These are phyloP conservation scores for Penicillium waksmanii DNA, from an alignment of 495 filamentous ascomycete genomes.

Conservation along the genomic window DNA sequence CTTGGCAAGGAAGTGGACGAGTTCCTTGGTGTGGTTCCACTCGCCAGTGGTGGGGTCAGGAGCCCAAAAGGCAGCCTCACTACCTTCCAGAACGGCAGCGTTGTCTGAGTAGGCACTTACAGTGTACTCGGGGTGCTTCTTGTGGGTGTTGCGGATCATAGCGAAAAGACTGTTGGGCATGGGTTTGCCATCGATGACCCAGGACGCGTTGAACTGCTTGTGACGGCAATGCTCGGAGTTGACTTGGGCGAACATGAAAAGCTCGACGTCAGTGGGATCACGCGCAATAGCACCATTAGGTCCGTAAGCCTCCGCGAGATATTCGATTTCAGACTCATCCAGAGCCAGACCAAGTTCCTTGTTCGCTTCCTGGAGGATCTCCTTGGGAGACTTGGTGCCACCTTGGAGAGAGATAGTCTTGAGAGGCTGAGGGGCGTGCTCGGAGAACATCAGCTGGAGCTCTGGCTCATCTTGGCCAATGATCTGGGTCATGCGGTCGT, in stretches of 20 bases:
- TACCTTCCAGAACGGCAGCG: slow-evolving; percentile 86
- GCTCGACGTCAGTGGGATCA: slow-evolving; percentile 85
- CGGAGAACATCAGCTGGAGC: slow-evolving; percentile 75
- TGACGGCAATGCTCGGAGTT: slow-evolving; percentile 66
- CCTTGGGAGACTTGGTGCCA: slow-evolving; percentile 61
- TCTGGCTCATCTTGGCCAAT: slow-evolving; percentile 68
- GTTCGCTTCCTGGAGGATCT: slow-evolving; percentile 81
- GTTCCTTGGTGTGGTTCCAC: slow-evolving; percentile 87
- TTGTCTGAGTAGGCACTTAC: slow-evolving; percentile 98
- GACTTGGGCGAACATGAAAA: slow-evolving; percentile 99
- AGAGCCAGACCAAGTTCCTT: slow-evolving; percentile 79
- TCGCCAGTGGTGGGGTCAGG: slow-evolving; percentile 81
- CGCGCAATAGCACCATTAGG: slow-evolving; percentile 67
- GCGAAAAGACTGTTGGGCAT: slow-evolving; percentile 82
- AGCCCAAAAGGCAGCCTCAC: slow-evolving; percentile 77
- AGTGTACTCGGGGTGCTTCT: slow-evolving; percentile 72
- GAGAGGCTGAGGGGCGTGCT: slow-evolving; percentile 69
- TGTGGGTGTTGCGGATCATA: slow-evolving; percentile 96
- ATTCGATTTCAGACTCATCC: slow-evolving; percentile 90
- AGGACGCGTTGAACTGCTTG: slow-evolving; percentile 93
- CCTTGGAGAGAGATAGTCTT: slow-evolving; percentile 72
- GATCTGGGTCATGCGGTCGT: slow-evolving; percentile 93
- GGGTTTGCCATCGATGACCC: slow-evolving; percentile 89
- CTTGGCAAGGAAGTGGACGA: slow-evolving; percentile 87
- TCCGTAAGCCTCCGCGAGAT: slow-evolving; percentile 82